phyloP scores from a whole-genome alignment of 1,139 yeast genomes.

The Hanseniaspora gamundiae region DNA sequence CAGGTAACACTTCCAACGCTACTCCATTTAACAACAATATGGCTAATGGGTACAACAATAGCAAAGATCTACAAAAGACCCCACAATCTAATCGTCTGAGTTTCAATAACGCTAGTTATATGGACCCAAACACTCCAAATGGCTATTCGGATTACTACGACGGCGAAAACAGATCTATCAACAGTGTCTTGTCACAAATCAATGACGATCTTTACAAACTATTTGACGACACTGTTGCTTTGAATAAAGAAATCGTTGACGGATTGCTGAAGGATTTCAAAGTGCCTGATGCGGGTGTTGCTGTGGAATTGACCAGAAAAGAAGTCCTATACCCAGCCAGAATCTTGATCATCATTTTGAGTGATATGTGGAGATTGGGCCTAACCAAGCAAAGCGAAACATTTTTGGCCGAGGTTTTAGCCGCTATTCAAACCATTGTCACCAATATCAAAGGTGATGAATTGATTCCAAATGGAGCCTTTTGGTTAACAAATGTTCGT shows the following conservation, averaged over 20 bases:
- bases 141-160: constrained; percentile 23
- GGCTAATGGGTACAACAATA: constrained; percentile 2
- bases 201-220: constrained; percentile 61
- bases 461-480: constrained; percentile 85
- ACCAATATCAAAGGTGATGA: constrained; percentile 69
- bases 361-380: constrained; percentile 98
- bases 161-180: constrained; percentile 36
- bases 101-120: constrained; percentile 2
- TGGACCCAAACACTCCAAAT: constrained; percentile 24
- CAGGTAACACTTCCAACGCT: constrained; percentile 3
- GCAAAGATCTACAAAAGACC: constrained; percentile 16
- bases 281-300: constrained; percentile 77
- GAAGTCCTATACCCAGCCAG: constrained; percentile 96
- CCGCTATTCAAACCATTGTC: constrained; percentile 75
- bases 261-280: constrained; percentile 82
- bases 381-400: constrained; percentile 85
- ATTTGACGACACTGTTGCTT: constrained; percentile 65
- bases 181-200: constrained; percentile 42
- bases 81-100: constrained; percentile 6
- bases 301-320: constrained; percentile 71
- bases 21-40: neutral
- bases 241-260: constrained; percentile 77
- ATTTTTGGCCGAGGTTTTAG: constrained; percentile 80
- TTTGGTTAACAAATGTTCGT: constrained; percentile 95
- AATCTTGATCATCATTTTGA: constrained; percentile 77